Evolutionary conservation across 768 basidiomycete genomes (phyloP), one percentile per base, ranked within the genome.

Genomic region (Russula abietina): DNA sequence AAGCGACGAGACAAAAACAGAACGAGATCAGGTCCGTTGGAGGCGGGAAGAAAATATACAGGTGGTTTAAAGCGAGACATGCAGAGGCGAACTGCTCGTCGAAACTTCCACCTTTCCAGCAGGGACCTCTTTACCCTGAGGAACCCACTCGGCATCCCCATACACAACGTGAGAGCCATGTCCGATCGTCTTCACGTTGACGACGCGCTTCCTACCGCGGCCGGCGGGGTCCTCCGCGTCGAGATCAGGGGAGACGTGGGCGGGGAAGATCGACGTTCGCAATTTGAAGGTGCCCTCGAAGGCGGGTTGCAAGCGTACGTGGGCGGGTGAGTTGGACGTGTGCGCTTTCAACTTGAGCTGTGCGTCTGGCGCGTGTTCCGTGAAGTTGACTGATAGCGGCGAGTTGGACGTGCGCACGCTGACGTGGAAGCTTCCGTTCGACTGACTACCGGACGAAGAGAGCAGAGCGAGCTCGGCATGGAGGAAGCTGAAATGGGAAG

Each of bases 301-400:
- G 6, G 61, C 19, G 4, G 64, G 61, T 19, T 62, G 50, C 11
- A 65, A 39, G 14, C 9, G 43, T n/a, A 65, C 61, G 24, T 11
- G n/a, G 28, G 61, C 61, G 9, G 60, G 64, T 8, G 64, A 46
- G 56, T 65, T 65, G 10, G 60, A 28, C 7, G 60, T 65, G 43
- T 38, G 60, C 41, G 56, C 55, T 22, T 52, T 19, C 0, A 62
- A 30, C 12, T 39, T 39, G 50, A 65, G 60, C 24, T 16, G 26
- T 7, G 55, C 6, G 43, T 65, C 60, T 3, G 41, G n/a, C 24
- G 64, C 6, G 1, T 61, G 60, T 6, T 56, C 45, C 32, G 17
- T 48, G n/a, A 56, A 48, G 55, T 51, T 63, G 54, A 65, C 11
- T 0, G 32, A 17, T 0, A 65, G 55, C 16, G 64, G 64, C 1